Conservation (phyloP, 2,329 filamentous ascomycete species). For the Dothiorella sarmentorum region DNA sequence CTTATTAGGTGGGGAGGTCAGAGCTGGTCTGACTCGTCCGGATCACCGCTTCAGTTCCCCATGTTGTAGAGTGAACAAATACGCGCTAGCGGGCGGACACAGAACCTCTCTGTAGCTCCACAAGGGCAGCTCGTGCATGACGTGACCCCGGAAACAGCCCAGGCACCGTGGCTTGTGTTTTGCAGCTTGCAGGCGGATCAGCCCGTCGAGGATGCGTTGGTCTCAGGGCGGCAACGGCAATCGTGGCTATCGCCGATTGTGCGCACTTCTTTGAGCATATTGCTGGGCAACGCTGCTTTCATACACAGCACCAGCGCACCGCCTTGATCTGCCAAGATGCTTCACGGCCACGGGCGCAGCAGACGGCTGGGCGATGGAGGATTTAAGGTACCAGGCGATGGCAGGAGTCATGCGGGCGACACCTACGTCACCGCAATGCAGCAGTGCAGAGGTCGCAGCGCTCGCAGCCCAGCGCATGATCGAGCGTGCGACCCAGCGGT, state of each 20-base stretch:
- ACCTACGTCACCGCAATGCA: slow-evolving; percentile 9
- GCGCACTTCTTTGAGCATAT: slow-evolving; percentile 1
- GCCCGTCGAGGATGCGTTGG: slow-evolving; percentile 3
- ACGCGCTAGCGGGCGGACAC: too few species aligned
- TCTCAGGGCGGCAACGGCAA: slow-evolving; percentile 2
- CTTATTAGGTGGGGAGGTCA: too few species aligned
- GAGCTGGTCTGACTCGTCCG: too few species aligned
- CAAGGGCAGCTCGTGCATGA: slow-evolving; percentile 11
- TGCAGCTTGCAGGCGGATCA: slow-evolving; percentile 1
- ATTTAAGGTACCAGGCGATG: slow-evolving; percentile 13
- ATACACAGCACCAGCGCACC: slow-evolving; percentile 1
- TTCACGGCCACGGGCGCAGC: not conserved
- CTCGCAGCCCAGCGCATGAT: slow-evolving; percentile 8
- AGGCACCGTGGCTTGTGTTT: slow-evolving; percentile 13
- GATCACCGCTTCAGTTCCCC: too few species aligned
- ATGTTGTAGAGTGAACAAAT: too few species aligned
- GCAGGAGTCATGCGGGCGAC: slow-evolving; percentile 12
- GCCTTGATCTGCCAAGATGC: not conserved
- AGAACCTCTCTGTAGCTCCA: too few species aligned
- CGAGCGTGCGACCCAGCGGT: slow-evolving; percentile 9
- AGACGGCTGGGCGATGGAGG: not conserved
- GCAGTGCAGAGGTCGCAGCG: too few species aligned
- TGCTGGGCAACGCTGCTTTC: slow-evolving; percentile 10
- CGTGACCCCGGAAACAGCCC: slow-evolving; percentile 15
- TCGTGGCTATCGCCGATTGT: slow-evolving; percentile 9